Evolutionary conservation across 2,329 filamentous ascomycete genomes (phyloP).

Genomic region (Talaromyces sp.): DNA sequence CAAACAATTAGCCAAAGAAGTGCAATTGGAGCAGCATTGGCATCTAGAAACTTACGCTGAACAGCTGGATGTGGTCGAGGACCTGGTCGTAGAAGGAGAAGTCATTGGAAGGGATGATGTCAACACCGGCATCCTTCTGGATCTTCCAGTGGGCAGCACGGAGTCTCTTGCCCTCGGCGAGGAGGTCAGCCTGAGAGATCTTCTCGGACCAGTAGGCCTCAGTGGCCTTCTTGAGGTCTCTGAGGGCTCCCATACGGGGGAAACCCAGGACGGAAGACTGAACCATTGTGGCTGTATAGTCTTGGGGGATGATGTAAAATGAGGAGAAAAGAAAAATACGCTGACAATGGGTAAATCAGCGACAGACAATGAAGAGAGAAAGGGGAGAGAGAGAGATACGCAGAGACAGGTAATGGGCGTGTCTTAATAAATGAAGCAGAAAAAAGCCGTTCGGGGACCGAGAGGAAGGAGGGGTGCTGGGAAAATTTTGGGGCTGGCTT

Average conservation of each 20-base stretch:
- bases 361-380: not conserved
- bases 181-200: conserved; percentile 82
- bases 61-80: conserved; percentile 95
- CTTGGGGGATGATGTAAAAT: not conserved
- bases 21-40: not conserved
- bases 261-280: conserved; percentile 77
- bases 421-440: not conserved
- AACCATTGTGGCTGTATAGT: conserved; percentile 6
- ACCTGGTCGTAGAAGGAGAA: conserved; percentile 99
- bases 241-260: conserved; percentile 95
- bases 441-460: not conserved
- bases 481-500: not conserved
- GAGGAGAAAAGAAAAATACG: not conserved
- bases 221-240: conserved; percentile 99
- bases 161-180: conserved; percentile 93
- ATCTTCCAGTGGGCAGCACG: conserved; percentile 98
- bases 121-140: conserved; percentile 96
- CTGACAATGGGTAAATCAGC: not conserved
- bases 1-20: conserved; percentile 15
- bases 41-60: conserved; percentile 64
- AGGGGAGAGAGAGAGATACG: conserved; percentile 11
- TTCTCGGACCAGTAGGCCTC: conserved; percentile 98
- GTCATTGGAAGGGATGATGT: conserved; percentile 98
- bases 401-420: not conserved
- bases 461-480: not conserved